These are phyloP conservation scores for Brasilioporus rufonigricans DNA, from an alignment of 768 basidiomycete genomes.

Conservation along the genomic window DNA sequence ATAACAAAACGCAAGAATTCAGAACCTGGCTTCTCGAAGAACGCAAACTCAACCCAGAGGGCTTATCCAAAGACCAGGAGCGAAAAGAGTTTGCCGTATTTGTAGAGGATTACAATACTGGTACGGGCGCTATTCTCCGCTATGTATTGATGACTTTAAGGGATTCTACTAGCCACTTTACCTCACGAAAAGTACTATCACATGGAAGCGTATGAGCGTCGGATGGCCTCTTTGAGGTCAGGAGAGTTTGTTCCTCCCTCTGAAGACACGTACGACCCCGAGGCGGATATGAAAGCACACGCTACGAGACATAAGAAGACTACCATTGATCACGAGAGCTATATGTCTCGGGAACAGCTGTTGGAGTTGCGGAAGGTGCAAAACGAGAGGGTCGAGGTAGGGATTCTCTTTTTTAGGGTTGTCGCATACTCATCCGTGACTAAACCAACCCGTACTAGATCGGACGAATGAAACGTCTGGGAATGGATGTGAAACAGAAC, in stretches of 20 bases:
- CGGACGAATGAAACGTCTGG: slow-evolving; percentile 81
- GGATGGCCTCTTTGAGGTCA: slow-evolving; percentile 81
- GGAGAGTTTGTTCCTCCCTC: slow-evolving; percentile 77
- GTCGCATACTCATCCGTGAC: not conserved
- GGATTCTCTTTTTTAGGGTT: slow-evolving; percentile 7
- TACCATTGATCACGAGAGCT: slow-evolving; percentile 64
- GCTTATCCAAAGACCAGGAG: slow-evolving; percentile 78
- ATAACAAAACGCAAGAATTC: slow-evolving; percentile 83
- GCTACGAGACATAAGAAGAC: slow-evolving; percentile 69
- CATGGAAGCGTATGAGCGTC: slow-evolving; percentile 78
- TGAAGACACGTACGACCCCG: slow-evolving; percentile 76
- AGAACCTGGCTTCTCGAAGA: slow-evolving; percentile 93
- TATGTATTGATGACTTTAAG: not conserved
- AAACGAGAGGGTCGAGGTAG: slow-evolving; percentile 78
- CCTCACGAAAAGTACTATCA: slow-evolving; percentile 96
- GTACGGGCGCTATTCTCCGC: slow-evolving; percentile 35
- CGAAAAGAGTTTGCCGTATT: slow-evolving; percentile 83
- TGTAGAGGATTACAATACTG: slow-evolving; percentile 83
- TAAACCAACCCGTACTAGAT: slow-evolving; percentile 43
- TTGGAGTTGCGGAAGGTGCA: slow-evolving; percentile 81
- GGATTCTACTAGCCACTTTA: slow-evolving; percentile 62
- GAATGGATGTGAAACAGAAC: slow-evolving; percentile 82
- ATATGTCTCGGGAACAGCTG: slow-evolving; percentile 76
- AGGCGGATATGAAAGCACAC: slow-evolving; percentile 79
- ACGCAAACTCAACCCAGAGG: slow-evolving; percentile 87